Percentiles rank a stretch among this genome's conserved stretches.
Conservation (phyloP, 1,139 yeast species). For the Dujonia santamariae region DNA sequence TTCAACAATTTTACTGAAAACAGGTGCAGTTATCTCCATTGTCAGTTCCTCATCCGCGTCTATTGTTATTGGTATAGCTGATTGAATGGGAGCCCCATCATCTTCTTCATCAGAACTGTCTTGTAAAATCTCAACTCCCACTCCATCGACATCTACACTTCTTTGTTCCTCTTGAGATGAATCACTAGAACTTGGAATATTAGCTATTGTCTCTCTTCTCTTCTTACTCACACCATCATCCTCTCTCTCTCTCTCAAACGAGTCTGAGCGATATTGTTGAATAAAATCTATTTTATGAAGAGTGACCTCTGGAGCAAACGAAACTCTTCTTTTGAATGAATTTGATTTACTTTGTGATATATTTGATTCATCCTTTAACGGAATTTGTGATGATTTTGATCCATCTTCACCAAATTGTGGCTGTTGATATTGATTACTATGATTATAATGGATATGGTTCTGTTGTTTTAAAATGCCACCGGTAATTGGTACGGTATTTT, state of each 20-base stretch:
- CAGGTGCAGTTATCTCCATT: slow-evolving; percentile 4
- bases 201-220: slow-evolving; percentile 36
- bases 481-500: too few relatives aligned
- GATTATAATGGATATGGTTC: too few relatives aligned
- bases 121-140: slow-evolving; percentile 14
- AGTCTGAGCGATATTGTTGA: slow-evolving; percentile 21
- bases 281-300: slow-evolving; percentile 60
- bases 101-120: slow-evolving; percentile 18
- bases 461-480: too few relatives aligned
- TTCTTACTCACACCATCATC: slow-evolving; percentile 18
- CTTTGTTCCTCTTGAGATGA: slow-evolving; percentile 3
- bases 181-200: slow-evolving; percentile 13
- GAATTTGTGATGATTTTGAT: background rate
- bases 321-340: slow-evolving; percentile 48
- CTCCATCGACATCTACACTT: slow-evolving; percentile 7
- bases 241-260: slow-evolving; percentile 14
- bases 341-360: background rate
- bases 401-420: too few relatives aligned
- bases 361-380: slow-evolving; percentile 3
- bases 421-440: too few relatives aligned
- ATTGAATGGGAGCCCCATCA: slow-evolving; percentile 7
- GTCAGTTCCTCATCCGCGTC: slow-evolving; percentile 4
- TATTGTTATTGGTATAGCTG: slow-evolving; percentile 6
- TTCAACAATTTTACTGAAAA: background rate
- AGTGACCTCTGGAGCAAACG: slow-evolving; percentile 77